Conservation (phyloP, 2,329 filamentous ascomycete species). For the Chaetothyriales sp. region DNA sequence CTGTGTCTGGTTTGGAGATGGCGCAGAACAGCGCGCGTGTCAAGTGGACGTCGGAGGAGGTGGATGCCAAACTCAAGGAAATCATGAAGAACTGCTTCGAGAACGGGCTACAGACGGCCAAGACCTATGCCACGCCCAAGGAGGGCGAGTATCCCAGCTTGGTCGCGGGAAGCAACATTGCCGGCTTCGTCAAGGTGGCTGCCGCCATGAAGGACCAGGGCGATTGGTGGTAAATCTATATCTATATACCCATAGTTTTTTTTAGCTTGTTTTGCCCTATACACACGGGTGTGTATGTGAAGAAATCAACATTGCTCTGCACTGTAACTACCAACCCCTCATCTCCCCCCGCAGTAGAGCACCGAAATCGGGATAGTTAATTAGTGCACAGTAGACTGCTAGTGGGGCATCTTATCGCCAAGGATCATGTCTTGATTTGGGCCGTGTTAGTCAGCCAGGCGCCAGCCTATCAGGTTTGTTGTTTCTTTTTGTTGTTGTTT, state of each 20-base stretch:
- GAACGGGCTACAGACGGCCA: constrained; percentile 75
- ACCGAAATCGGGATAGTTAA: no score
- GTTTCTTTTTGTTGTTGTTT: no score
- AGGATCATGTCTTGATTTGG: no score
- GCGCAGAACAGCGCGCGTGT: constrained; percentile 88
- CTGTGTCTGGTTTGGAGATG: constrained; percentile 96
- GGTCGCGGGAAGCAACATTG: constrained; percentile 92
- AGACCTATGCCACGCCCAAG: constrained; percentile 65
- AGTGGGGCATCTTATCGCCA: no score
- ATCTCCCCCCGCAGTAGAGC: no score
- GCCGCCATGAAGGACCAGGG: constrained; percentile 92
- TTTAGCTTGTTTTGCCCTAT: background rate
- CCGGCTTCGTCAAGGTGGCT: constrained; percentile 92
- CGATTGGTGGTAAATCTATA: constrained; percentile 58
- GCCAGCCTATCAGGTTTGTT: no score
- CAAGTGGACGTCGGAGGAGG: constrained; percentile 76
- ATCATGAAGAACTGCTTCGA: constrained; percentile 95
- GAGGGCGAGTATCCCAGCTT: constrained; percentile 80
- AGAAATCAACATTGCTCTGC: no score
- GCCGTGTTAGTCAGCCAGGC: no score
- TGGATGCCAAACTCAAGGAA: constrained; percentile 75
- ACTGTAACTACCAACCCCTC: no score
- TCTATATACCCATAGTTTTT: background rate
- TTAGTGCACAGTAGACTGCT: no score
- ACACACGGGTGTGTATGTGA: no score